Evolutionary conservation across 2,329 filamentous ascomycete species (phyloP).

Genomic region (Paracoccidioides brasiliensis): DNA sequence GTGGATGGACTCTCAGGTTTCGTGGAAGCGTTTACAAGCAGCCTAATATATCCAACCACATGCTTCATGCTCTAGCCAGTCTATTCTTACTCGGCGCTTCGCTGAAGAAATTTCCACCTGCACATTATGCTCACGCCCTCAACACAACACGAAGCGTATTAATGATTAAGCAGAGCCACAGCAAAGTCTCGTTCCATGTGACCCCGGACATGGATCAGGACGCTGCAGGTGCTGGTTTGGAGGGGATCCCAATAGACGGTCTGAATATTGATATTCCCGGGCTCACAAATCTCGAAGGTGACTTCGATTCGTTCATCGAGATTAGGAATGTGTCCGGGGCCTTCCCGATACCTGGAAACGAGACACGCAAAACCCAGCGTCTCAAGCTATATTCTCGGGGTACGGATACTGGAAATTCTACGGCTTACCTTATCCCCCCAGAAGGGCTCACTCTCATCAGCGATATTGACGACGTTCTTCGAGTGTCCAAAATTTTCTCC

Average conservation of each 20-base stretch:
- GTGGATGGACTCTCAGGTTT: slow-evolving; percentile 63
- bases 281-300: slow-evolving; percentile 52
- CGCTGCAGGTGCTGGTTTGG: slow-evolving; percentile 43
- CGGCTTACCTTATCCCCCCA: slow-evolving; percentile 60
- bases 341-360: slow-evolving; percentile 48
- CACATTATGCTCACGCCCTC: slow-evolving; percentile 53
- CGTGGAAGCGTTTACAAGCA: slow-evolving; percentile 75
- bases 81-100: slow-evolving; percentile 54
- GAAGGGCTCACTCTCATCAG: slow-evolving; percentile 59
- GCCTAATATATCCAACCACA: slow-evolving; percentile 51
- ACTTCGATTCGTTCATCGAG: slow-evolving; percentile 59
- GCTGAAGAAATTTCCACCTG: slow-evolving; percentile 44
- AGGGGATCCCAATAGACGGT: slow-evolving; percentile 44
- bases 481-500: slow-evolving; percentile 68
- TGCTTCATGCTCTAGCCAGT: slow-evolving; percentile 56
- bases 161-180: slow-evolving; percentile 51
- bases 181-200: slow-evolving; percentile 5
- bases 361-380: slow-evolving; percentile 51
- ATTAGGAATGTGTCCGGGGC: slow-evolving; percentile 46
- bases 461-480: slow-evolving; percentile 68
- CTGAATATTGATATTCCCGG: slow-evolving; percentile 52
- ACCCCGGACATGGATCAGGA: slow-evolving; percentile 42
- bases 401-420: slow-evolving; percentile 52
- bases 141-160: slow-evolving; percentile 63
- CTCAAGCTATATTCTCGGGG: slow-evolving; percentile 56